Percentiles rank a stretch among this genome's conserved stretches.
Conservation (phyloP, 345 rosid species). For the Jatropha curcas region DNA sequence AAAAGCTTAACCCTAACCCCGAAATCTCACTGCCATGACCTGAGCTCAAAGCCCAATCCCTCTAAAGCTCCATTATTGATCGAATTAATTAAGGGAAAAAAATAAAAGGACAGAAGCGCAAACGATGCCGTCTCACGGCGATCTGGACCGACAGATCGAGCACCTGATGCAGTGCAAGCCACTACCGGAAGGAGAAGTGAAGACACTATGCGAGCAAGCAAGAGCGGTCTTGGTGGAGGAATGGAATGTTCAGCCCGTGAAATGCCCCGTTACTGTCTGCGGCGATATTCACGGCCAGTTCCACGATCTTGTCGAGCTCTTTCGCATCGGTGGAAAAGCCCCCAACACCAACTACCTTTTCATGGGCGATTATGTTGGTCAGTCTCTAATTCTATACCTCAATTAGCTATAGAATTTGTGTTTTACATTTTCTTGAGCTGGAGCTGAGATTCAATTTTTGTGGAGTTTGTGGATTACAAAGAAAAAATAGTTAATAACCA, state of each 20-base stretch:
- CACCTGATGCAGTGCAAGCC: conserved; percentile 42
- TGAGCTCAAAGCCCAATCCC: conserved; percentile 8
- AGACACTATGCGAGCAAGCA: conserved; percentile 49
- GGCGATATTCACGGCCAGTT: conserved; percentile 58
- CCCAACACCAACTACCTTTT: conserved; percentile 57
- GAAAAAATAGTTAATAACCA: not conserved
- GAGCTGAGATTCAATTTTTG: not conserved
- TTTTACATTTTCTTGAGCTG: not conserved
- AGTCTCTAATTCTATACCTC: not conserved
- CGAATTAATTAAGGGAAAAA: not conserved
- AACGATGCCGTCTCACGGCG: conserved; percentile 32
- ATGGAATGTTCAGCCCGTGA: conserved; percentile 57
- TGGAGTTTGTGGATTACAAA: not conserved
- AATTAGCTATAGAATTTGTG: not conserved
- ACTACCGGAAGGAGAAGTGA: conserved; percentile 35
- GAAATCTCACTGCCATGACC: conserved; percentile 17
- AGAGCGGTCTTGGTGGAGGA: conserved; percentile 50
- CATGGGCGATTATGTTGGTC: conserved; percentile 62
- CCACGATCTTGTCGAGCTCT: conserved; percentile 57
- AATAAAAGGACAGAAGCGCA: not conserved
- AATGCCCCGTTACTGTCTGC: conserved; percentile 57
- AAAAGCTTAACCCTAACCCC: conserved; percentile 16
- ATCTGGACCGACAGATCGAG: conserved; percentile 40
- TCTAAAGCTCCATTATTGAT: not conserved
- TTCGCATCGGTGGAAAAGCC: conserved; percentile 54